Evolutionary conservation across 352 stramenopile genomes (phyloP), one percentile per base, ranked within the genome.

Genomic region (Phytophthora hibernalis): DNA sequence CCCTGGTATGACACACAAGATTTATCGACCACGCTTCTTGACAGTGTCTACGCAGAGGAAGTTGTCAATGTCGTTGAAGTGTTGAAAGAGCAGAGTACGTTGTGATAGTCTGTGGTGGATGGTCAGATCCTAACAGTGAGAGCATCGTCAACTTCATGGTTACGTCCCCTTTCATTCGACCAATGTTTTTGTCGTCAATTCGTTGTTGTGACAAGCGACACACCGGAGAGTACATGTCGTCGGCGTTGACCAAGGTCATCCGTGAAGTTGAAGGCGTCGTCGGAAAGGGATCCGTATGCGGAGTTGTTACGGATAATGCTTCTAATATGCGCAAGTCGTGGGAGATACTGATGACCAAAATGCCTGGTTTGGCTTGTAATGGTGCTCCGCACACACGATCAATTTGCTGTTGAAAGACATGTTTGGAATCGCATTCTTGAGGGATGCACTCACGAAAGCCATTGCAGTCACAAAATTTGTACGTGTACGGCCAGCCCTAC

Each of bases 111-210:
- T 58, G 53, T 7, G 48, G 65, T 22, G 53, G 62, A 10, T 65
- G 62, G 54, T 45, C 53, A 8, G 61, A 65, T 42, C 54, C 54
- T 5, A 70, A 65, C 54, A 70, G 38, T 20, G 22, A 70, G 30
- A 70, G 62, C 22, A 33, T 70, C 18, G 52, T 65, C 1, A 65
- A 70, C 15, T 12, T 40, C 33, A 40, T 40, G 33, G 33, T 40
- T 44, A 54, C 64, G 3, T 60, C 45, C n/a, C 62, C 54, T 9
- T 30, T 35, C 28, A 60, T 65, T n/a, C 33, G 31, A 5, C 54
- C 62, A 13, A 52, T 40, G 16, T 67, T 67, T 45, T 67, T 38
- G 50, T 44, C 26, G 18, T 67, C 50, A 5, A 30, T 67, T 49
- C 21, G 48, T 3, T 60, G 35, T 0, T 8, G 10, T 6, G 49